Conservation (phyloP, 2,329 filamentous ascomycete species). For the Xylaria sp. region DNA sequence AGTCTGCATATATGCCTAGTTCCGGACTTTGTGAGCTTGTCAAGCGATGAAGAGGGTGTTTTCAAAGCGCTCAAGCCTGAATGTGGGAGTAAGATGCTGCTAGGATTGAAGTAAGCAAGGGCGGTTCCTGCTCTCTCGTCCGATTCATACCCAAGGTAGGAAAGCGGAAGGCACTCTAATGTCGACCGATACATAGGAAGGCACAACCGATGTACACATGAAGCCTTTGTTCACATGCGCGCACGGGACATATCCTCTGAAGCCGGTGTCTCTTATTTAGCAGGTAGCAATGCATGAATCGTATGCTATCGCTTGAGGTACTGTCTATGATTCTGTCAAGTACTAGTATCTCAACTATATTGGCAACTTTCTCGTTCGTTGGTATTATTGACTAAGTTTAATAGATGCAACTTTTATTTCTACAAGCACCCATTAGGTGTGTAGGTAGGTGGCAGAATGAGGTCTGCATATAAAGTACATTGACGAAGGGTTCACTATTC, state of each 20-base stretch:
- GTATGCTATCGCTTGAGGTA: background rate
- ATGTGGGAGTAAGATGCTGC: background rate
- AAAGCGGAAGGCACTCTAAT: background rate
- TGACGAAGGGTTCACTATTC: background rate
- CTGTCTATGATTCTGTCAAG: background rate
- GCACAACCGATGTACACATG: background rate
- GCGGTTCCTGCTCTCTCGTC: background rate
- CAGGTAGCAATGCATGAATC: background rate
- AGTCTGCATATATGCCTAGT: background rate
- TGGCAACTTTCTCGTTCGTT: background rate
- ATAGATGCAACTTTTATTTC: background rate
- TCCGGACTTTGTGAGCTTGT: background rate
- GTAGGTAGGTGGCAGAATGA: background rate
- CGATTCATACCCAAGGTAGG: background rate
- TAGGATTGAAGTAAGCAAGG: background rate
- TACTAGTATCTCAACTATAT: background rate
- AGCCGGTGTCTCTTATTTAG: background rate
- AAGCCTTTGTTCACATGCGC: background rate
- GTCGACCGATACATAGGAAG: background rate
- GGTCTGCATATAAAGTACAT: background rate
- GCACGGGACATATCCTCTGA: background rate
- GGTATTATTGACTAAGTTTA: background rate
- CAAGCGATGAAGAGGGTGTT: background rate
- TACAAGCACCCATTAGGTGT: background rate
- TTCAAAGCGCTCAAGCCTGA: background rate